Base-by-base conservation (phyloP, 768 basidiomycete species). In the Rhizopogon vesiculosus region DNA sequence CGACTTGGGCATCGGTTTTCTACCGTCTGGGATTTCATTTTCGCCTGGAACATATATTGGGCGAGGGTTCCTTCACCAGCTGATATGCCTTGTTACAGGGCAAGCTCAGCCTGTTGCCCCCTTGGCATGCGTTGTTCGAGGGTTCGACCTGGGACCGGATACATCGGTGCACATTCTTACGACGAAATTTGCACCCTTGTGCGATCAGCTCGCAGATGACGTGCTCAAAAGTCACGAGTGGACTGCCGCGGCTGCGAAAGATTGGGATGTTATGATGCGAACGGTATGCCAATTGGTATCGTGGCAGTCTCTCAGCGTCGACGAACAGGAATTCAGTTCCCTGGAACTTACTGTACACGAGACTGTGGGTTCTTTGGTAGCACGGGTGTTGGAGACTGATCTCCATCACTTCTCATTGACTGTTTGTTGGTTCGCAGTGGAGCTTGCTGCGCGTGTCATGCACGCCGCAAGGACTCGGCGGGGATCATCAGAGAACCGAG, bases 391-490 rank as follows among this genome's bases (percentile, higher is more conserved):
- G 28, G 71, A 75, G 5, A 64, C 71, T 2, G 63, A 72, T 1
- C 66, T 71, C 1, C 67, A 60, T 3, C 56, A 61, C 3, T 70
- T 78, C 19, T 72, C 72, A 3, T 66, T 87, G 42, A 64, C 73
- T 9, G 59, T 78, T n/a, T 72, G 76, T 35, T 91, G 89, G 89
- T 85, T 87, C 64, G 62, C 75, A 3, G 72, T 91, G 33, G 87
- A 88, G 62, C 53, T 87, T 18, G 72, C 78, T 3, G 71, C 71
- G 38, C 78, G 83, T 16, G 56, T 78, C 22, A 60, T 54, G 25
- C 45, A 54, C 8, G 62, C 64, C 25, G 51, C 61, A 58, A 72
- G 69, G 53, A 61, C 62, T 52, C 59, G 67, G 45, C 60, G 59
- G 49, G 68, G 68, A 9, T 67, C 64, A 42, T 62, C 59, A 33